A percentile compares a stretch with the other conserved stretches of the same genome.
These are phyloP conservation scores for Bipolaris oryzae DNA, from an alignment of 2,329 filamentous ascomycete species.

Conservation along the genomic window DNA sequence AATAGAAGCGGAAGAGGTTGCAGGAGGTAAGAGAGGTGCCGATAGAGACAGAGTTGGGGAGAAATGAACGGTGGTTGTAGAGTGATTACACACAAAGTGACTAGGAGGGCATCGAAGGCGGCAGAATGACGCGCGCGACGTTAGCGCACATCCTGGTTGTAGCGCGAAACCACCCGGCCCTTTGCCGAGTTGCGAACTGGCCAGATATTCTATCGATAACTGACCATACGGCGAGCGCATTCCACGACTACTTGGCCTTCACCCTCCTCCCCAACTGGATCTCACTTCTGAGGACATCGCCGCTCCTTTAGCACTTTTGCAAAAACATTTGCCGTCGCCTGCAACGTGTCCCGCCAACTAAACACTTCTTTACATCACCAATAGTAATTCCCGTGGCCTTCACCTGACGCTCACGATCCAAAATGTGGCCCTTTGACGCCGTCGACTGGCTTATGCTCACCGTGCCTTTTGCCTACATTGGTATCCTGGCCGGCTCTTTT, in stretches of 20 bases:
- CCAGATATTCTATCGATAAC: slow-evolving; percentile 35
- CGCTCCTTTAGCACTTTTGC: slow-evolving; percentile 22
- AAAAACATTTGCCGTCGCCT: not conserved
- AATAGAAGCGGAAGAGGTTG: not conserved
- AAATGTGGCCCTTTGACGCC: slow-evolving; percentile 52
- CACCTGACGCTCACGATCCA: slow-evolving; percentile 24
- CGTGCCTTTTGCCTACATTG: slow-evolving; percentile 87
- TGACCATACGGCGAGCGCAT: slow-evolving; percentile 10
- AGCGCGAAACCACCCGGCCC: slow-evolving; percentile 18
- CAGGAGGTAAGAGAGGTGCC: not conserved
- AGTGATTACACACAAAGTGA: slow-evolving; percentile 18
- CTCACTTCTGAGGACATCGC: slow-evolving; percentile 16
- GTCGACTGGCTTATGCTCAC: slow-evolving; percentile 83
- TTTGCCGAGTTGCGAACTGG: slow-evolving; percentile 26
- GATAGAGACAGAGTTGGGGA: slow-evolving; percentile 11
- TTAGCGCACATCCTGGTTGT: slow-evolving; percentile 11
- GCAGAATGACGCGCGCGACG: slow-evolving; percentile 24
- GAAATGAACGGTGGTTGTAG: slow-evolving; percentile 19
- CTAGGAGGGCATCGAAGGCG: slow-evolving; percentile 20
- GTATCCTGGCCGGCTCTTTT: slow-evolving; percentile 84
- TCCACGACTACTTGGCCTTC: slow-evolving; percentile 8
- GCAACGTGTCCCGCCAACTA: not conserved
- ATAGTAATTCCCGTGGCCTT: slow-evolving; percentile 2
- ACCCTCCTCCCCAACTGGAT: slow-evolving; percentile 7
- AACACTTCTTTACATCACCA: not conserved